Conservation (phyloP, 495 filamentous ascomycete genomes). For the Trichoderma erinaceum region DNA sequence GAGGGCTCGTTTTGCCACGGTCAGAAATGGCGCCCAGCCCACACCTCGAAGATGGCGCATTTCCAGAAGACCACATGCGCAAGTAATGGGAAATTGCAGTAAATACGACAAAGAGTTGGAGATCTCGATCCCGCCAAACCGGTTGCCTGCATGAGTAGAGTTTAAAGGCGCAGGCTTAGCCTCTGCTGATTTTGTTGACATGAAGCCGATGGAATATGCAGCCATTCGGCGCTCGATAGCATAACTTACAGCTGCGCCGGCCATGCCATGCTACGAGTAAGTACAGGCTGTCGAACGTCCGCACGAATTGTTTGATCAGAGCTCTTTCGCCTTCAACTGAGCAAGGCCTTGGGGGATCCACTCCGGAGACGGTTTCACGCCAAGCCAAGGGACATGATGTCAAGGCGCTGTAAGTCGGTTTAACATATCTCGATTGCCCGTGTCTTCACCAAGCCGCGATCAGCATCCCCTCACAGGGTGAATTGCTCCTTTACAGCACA, state of each 20-base stretch:
- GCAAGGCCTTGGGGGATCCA: neutral
- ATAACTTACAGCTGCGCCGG: neutral
- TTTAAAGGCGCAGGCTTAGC: neutral
- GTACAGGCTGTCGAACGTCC: neutral
- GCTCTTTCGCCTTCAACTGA: neutral
- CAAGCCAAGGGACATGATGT: neutral
- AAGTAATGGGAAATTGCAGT: neutral
- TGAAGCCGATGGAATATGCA: neutral
- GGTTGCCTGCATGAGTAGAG: neutral
- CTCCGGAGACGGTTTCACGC: neutral
- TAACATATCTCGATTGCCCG: neutral
- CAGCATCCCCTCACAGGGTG: neutral
- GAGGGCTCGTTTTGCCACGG: neutral
- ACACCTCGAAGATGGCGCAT: neutral
- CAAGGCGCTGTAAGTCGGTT: neutral
- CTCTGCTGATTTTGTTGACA: neutral
- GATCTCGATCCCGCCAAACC: conserved; percentile 6
- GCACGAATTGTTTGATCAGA: neutral
- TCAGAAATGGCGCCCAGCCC: neutral
- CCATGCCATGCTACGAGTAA: neutral
- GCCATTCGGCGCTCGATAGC: neutral
- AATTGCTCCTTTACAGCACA: too few species aligned
- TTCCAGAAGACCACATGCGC: neutral
- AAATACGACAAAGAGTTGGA: neutral
- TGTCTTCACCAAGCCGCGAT: neutral